Base-by-base conservation (phyloP, 1,284 basidiomycete species). In the Cystobasidium slooffiae region DNA sequence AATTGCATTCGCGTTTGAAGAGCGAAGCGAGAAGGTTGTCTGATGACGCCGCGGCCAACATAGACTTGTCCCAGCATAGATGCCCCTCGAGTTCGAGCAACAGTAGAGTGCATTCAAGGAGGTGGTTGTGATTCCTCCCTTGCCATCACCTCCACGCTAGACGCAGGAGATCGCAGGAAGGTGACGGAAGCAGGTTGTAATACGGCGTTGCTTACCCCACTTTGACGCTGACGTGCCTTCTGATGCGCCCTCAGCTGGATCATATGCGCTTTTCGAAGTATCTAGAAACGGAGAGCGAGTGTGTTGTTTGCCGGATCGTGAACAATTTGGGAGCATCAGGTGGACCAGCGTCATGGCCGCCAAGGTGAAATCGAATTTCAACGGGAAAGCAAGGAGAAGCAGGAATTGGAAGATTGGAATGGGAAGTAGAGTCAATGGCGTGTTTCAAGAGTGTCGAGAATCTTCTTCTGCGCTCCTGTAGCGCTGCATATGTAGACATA, bases 141-240 rank as follows among this genome's bases (percentile, higher is more conserved):
- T 31, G 31, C 31, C 5, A 31, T 31, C 31, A 31, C 31, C 31
- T 31, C 5, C 5, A 31, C 31, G 31, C 31, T 31, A 31, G 31
- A 31, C 31, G 31, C 31, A 31, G 31, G 31, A 31, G 31, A 31
- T 31, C 31, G 31, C 31, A 43, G 16, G 18, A 37, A 63, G 14
- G 61, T 46, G 41, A 31, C 37, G 16, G 44, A n/a, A 31, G 31
- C 31, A 63, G 12, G 44, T 14, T 63, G 24, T 9, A 6, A 47
- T 12, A 47, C 18, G 20, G 41, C n/a, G 24, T 67, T 6, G 68
- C 68, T 70, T 59, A 70, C 68, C 68, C 68, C 68, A 70, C 18
- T 47, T 51, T 51, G 56, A 20, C 4, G 55, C 49, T 18, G 52
- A 18, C 8, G 20, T 10, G 24, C n/a, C 56, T 56, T 70, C 39